These are phyloP conservation scores for Saturnispora quitensis DNA, from an alignment of 805 yeast species.

Conservation along the genomic window DNA sequence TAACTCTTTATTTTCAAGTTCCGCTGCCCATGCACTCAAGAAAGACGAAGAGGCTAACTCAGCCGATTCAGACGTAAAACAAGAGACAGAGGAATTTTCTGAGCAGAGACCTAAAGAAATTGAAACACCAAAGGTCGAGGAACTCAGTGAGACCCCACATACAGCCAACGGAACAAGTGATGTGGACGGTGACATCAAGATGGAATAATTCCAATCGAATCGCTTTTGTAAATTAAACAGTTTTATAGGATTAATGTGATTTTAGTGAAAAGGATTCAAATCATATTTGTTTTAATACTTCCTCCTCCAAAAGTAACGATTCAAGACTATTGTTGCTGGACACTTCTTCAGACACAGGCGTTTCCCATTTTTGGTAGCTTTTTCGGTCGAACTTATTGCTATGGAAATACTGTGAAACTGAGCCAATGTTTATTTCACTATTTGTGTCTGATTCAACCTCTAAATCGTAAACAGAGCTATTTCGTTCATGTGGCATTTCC, in stretches of 20 bases:
- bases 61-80: not conserved
- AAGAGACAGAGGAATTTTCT: not conserved
- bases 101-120: not conserved
- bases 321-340: constrained; percentile 17
- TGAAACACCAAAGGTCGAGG: constrained; percentile 25
- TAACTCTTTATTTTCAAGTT: constrained; percentile 22
- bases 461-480: not conserved
- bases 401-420: constrained; percentile 21
- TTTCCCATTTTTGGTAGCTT: not conserved
- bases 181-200: constrained; percentile 2
- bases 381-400: constrained; percentile 5
- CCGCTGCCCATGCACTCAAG: constrained; percentile 22
- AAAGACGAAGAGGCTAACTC: not conserved
- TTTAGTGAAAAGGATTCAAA: not conserved
- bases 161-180: not conserved
- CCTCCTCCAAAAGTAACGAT: constrained; percentile 23
- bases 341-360: not conserved
- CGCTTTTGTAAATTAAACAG: not conserved
- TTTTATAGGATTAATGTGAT: not conserved
- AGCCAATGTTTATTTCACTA: constrained; percentile 17
- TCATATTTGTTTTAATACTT: constrained; percentile 15
- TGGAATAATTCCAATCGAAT: not conserved
- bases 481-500: not conserved
- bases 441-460: not conserved
- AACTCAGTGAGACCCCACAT: not conserved